phyloP scores from a whole-genome alignment of 106 monocot species.

The Iris macrosiphon region DNA sequence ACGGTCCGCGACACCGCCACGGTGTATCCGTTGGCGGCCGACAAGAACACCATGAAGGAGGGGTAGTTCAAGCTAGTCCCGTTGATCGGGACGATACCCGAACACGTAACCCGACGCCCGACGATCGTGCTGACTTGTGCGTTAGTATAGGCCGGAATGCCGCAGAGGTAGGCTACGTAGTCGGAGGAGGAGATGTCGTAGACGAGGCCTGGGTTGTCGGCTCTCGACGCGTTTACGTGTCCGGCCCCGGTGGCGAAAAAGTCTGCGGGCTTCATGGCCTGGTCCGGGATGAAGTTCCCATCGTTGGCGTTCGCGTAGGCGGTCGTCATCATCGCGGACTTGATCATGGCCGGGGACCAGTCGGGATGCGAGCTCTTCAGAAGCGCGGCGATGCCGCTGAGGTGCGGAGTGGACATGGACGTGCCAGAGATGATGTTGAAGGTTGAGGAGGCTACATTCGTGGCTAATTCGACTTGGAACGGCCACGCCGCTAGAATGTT shows the following conservation, averaged over 20 bases:
- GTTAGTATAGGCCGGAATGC: slow-evolving; percentile 1
- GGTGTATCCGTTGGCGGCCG: not conserved
- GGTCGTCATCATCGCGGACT: slow-evolving; percentile 6
- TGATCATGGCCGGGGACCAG: slow-evolving; percentile 5
- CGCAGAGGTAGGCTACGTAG: slow-evolving; percentile 7
- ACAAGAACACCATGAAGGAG: not conserved
- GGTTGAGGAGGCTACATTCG: not conserved
- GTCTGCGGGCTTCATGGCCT: not conserved
- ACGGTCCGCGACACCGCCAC: not conserved
- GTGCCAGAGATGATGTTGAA: slow-evolving; percentile 8
- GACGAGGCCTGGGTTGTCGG: slow-evolving; percentile 2
- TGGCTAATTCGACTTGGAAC: not conserved
- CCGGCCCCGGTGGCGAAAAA: not conserved
- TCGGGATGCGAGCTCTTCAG: not conserved
- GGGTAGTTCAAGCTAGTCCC: slow-evolving; percentile 7
- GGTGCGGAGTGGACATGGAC: slow-evolving; percentile 9
- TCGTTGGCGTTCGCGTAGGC: not conserved
- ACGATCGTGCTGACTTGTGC: not conserved
- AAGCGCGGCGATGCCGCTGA: slow-evolving; percentile 7
- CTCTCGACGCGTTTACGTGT: slow-evolving; percentile 4
- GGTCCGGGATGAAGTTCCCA: not conserved
- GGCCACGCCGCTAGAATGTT: slow-evolving; percentile 8
- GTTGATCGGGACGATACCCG: not conserved
- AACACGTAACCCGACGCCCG: not conserved
- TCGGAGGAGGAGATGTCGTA: slow-evolving; percentile 6